These are phyloP conservation scores for Trichoderma citrinoviride DNA, from an alignment of 2,329 filamentous ascomycete genomes.

Conservation along the genomic window DNA sequence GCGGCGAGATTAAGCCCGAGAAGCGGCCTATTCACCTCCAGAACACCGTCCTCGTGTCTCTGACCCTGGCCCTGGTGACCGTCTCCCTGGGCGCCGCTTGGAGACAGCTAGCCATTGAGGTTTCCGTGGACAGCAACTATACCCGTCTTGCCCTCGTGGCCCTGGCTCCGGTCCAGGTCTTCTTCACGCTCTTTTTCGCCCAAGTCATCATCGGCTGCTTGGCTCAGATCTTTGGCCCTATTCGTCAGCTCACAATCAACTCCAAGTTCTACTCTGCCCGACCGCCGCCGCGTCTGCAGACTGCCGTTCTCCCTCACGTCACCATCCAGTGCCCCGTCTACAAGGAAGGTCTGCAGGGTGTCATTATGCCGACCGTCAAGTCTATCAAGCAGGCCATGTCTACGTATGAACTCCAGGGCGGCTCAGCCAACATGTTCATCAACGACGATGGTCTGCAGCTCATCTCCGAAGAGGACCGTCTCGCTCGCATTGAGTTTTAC, in stretches of 20 bases:
- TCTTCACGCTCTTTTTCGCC: slow-evolving; percentile 79
- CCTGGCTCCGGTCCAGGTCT: slow-evolving; percentile 69
- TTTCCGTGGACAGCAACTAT: slow-evolving; percentile 62
- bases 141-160: slow-evolving; percentile 62
- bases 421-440: slow-evolving; percentile 74
- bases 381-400: slow-evolving; percentile 76
- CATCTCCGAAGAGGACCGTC: slow-evolving; percentile 59
- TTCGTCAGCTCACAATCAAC: slow-evolving; percentile 70
- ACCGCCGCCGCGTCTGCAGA: slow-evolving; percentile 61
- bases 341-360: slow-evolving; percentile 73
- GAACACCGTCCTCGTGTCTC: slow-evolving; percentile 65
- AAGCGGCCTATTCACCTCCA: slow-evolving; percentile 65
- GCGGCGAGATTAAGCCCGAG: slow-evolving; percentile 63
- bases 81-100: slow-evolving; percentile 67
- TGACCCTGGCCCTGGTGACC: slow-evolving; percentile 65
- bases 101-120: slow-evolving; percentile 66
- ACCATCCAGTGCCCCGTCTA: slow-evolving; percentile 88
- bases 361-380: slow-evolving; percentile 74
- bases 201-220: slow-evolving; percentile 76
- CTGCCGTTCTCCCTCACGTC: slow-evolving; percentile 61
- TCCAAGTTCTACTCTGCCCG: slow-evolving; percentile 78
- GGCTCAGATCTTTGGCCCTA: slow-evolving; percentile 72
- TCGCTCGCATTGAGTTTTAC: slow-evolving; percentile 65
- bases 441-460: slow-evolving; percentile 74
- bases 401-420: slow-evolving; percentile 73